These are phyloP conservation scores for Magnaporthales sp. DNA, from an alignment of 2,329 filamentous ascomycete genomes.

Conservation along the genomic window DNA sequence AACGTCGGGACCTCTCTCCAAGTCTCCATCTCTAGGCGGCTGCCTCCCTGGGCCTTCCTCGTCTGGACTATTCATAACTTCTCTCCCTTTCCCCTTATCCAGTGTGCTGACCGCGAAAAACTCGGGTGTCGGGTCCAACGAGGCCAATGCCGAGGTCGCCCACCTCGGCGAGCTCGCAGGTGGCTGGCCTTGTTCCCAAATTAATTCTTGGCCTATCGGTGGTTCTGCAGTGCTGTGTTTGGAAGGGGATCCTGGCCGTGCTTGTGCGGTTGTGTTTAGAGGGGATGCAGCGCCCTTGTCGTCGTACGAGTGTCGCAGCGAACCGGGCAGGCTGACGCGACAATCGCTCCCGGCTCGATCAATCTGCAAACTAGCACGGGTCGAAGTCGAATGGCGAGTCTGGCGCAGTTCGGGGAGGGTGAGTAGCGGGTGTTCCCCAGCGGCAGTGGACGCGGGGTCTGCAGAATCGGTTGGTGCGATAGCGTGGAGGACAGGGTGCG, in stretches of 20 bases:
- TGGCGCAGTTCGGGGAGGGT: constrained; percentile 41
- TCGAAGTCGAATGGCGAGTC: constrained; percentile 30
- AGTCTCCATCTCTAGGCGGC: constrained; percentile 35
- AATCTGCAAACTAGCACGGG: constrained; percentile 41
- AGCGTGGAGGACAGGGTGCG: constrained; percentile 32
- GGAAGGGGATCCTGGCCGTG: constrained; percentile 10
- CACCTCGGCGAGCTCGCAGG: neutral
- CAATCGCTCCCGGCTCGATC: constrained; percentile 37
- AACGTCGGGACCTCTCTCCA: constrained; percentile 44
- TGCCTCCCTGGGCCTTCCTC: constrained; percentile 22
- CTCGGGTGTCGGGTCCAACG: neutral
- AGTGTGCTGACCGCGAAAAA: neutral
- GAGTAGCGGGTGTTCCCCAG: constrained; percentile 42
- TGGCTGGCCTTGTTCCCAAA: neutral
- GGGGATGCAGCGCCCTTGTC: constrained; percentile 24
- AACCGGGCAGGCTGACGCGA: constrained; percentile 44
- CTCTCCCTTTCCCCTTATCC: constrained; percentile 25
- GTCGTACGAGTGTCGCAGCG: constrained; percentile 46
- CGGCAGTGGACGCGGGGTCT: constrained; percentile 28
- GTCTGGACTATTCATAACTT: constrained; percentile 32
- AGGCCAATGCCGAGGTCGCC: neutral
- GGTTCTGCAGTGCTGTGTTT: no score
- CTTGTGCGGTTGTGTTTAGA: constrained; percentile 14
- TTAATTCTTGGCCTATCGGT: no score
- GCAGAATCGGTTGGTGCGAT: constrained; percentile 20